Percentiles rank a stretch among this genome's conserved stretches.
These are phyloP conservation scores for Aureobasidium sp. DNA, from an alignment of 2,329 filamentous ascomycete species.

Conservation along the genomic window DNA sequence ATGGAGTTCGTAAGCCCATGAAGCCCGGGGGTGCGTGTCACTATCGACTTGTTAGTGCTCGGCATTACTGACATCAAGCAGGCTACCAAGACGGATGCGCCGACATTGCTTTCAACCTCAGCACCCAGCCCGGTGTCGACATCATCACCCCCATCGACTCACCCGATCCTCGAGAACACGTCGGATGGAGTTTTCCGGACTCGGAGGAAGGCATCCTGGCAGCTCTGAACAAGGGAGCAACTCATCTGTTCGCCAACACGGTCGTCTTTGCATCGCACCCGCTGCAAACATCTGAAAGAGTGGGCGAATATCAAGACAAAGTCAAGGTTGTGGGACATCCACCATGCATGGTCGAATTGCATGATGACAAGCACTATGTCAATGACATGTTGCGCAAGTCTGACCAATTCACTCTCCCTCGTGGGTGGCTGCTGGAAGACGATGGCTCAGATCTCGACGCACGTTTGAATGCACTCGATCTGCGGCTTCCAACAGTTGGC, in stretches of 20 bases:
- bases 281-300: slow-evolving; percentile 35
- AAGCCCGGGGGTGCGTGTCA: slow-evolving; percentile 39
- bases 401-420: slow-evolving; percentile 36
- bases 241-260: slow-evolving; percentile 47
- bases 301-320: slow-evolving; percentile 27
- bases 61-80: slow-evolving; percentile 19
- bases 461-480: slow-evolving; percentile 22
- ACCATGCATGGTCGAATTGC: slow-evolving; percentile 41
- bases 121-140: slow-evolving; percentile 24
- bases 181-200: slow-evolving; percentile 40
- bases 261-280: slow-evolving; percentile 45
- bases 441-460: not conserved
- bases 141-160: slow-evolving; percentile 29
- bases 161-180: slow-evolving; percentile 26
- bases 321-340: slow-evolving; percentile 42
- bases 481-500: slow-evolving; percentile 38
- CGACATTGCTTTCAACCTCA: slow-evolving; percentile 42
- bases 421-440: slow-evolving; percentile 13
- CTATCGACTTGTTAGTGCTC: too few species aligned
- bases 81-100: slow-evolving; percentile 45
- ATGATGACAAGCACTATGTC: slow-evolving; percentile 46
- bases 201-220: slow-evolving; percentile 37
- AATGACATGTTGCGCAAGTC: slow-evolving; percentile 37
- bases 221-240: slow-evolving; percentile 34
- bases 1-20: slow-evolving; percentile 43